Base-by-base conservation (phyloP, 2,329 filamentous ascomycete species). In the Alternaria tenuissima region DNA sequence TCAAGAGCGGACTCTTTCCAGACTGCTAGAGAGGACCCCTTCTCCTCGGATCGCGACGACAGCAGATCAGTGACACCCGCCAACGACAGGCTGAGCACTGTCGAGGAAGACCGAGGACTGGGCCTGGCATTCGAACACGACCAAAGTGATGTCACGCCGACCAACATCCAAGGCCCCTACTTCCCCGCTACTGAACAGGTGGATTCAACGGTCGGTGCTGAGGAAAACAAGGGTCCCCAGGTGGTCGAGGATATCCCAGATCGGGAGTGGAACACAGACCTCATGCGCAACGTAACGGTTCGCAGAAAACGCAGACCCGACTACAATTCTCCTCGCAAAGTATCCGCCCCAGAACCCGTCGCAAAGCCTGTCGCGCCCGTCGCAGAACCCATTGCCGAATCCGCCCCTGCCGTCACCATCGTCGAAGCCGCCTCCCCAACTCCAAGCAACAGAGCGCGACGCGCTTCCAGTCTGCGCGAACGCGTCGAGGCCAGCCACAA, bases 1-100 rank as follows among this genome's bases (percentile, higher is more conserved):
- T 81, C 78, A 22, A 62, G 76, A 30, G 80, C 81, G 32, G 81
- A 83, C 26, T 83, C 81, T 0, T 83, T 82, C 66, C 78, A 73
- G 44, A 84, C 82, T 1, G 82, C 82, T 11, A 73, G 75, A 57
- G 81, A 83, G 65, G 78, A 80, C 16, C 73, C 71, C 9, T 63
- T 71, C 5, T 76, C 75, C 24, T 77, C 78, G 1, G 76, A 79
- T 38, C 55, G 63, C 39, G 73, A 71, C 55, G 69, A 69, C 42
- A 75, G 75, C 60, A 68, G 71, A 36, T 67, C 70, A 4, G 63
- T 56, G n/a, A 74, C 73, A 3, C 76, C 76, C 3, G 44, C 67
- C 43, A 62, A 61, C 24, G 68, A 75, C 32, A 59, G 70, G 8
- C 61, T 75, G 59, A 73, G 70, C 58, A 69, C 72, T 11, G 70